Conservation (phyloP, 441 rosid genomes). For the Melastoma candidum region DNA sequence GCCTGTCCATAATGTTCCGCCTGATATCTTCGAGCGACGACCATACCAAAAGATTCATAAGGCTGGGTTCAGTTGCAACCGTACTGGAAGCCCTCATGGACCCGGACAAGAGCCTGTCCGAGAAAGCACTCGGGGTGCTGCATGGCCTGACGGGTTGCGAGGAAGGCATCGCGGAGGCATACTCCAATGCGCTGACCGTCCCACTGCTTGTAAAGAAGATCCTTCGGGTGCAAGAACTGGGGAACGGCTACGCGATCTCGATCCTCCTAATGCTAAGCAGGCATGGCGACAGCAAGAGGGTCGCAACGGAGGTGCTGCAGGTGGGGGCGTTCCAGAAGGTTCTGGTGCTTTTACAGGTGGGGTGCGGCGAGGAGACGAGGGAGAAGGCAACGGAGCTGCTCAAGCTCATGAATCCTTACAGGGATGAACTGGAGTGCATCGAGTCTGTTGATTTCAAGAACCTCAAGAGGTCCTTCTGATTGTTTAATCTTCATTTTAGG, state of each 20-base stretch:
- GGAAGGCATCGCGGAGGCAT: slow-evolving; percentile 30
- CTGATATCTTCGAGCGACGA: slow-evolving; percentile 13
- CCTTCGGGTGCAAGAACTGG: slow-evolving; percentile 27
- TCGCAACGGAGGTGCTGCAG: slow-evolving; percentile 33
- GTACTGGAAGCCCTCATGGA: slow-evolving; percentile 25
- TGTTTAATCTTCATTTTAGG: not conserved
- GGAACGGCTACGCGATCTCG: slow-evolving; percentile 33
- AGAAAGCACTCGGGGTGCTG: slow-evolving; percentile 28
- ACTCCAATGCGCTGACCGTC: slow-evolving; percentile 22
- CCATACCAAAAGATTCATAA: slow-evolving; percentile 15
- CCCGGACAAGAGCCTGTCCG: slow-evolving; percentile 25
- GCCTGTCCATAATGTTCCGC: slow-evolving; percentile 27
- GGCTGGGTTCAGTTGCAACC: slow-evolving; percentile 26
- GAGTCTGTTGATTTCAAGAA: slow-evolving; percentile 48
- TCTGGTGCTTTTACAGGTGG: slow-evolving; percentile 40
- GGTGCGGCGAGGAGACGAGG: slow-evolving; percentile 31
- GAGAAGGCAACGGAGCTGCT: slow-evolving; percentile 43
- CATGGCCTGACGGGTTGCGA: slow-evolving; percentile 26
- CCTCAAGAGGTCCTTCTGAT: slow-evolving; percentile 43
- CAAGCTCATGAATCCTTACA: slow-evolving; percentile 47
- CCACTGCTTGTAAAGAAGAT: slow-evolving; percentile 46
- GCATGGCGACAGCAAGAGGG: slow-evolving; percentile 6
- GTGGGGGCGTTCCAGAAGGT: slow-evolving; percentile 54
- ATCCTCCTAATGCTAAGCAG: slow-evolving; percentile 34
- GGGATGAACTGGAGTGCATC: slow-evolving; percentile 39